Evolutionary conservation across 441 rosid genomes (phyloP), one percentile per base, ranked within the genome.

Genomic region (Mallotus repandus): DNA sequence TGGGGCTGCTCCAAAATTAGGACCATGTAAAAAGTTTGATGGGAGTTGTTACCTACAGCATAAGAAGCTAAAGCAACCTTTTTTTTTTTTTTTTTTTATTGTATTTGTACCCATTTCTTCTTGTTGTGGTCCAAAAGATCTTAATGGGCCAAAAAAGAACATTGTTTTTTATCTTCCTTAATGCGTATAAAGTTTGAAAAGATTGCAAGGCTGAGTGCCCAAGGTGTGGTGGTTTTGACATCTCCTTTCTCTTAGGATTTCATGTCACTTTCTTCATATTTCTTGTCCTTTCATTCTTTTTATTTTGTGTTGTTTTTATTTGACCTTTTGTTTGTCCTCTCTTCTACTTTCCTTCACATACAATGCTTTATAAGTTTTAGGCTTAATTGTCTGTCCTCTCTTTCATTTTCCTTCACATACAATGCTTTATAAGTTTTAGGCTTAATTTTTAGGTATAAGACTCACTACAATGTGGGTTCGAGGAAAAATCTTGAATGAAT

Each of bases 1-100:
- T 70, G 76, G 71, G 74, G 54, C 21, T 68, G 75, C 54, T n/a
- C 35, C 7, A 21, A 54, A 55, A 65, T 62, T 69, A 49, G 70
- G 57, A 67, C 69, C 57, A n/a, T 66, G 52, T 29, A 29, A 29
- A 29, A 29, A 29, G 32, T 29, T 29, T 29, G 32, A 29, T 29
- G 32, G 32, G 32, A 29, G 32, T 29, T 29, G 32, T 29, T 29
- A 29, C 32, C 32, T 29, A 29, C 32, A 29, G 0, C 2, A 29
- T 3, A 2, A 29, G 32, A 29, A 29, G 32, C 32, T 29, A 29
- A 29, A 29, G 32, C 2, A 32, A 15, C 45, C 22, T 32, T 7
- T 29, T 14, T 16, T 14, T 60, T 25, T 25, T 25, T 25, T 25
- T 25, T 25, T 25, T 25, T 25, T 25, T 0, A 25, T 25, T 25